These are phyloP conservation scores for Byssoonygena ceratinophila DNA, from an alignment of 2,329 filamentous ascomycete species.

Conservation along the genomic window DNA sequence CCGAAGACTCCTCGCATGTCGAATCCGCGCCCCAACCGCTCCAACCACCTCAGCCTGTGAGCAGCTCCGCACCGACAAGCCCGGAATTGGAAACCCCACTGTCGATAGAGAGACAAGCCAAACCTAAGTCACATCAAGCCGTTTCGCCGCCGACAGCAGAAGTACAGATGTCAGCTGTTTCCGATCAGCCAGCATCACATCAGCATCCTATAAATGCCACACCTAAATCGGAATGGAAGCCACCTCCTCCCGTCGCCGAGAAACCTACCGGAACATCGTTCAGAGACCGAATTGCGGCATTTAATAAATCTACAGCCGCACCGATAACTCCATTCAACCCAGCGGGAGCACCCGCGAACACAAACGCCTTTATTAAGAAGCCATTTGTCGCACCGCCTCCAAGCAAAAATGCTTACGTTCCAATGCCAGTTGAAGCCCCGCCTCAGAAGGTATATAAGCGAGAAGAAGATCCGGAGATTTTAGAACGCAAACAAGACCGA, in stretches of 20 bases:
- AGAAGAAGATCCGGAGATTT: conserved; percentile 63
- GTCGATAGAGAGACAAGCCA: neutral
- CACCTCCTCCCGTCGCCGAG: conserved; percentile 55
- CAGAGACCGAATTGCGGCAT: conserved; percentile 90
- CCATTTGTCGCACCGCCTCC: conserved; percentile 92
- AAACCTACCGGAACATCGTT: conserved; percentile 72
- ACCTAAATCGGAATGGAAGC: conserved; percentile 41
- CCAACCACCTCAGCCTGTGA: conserved; percentile 4
- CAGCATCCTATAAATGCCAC: conserved; percentile 25
- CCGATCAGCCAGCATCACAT: conserved; percentile 23
- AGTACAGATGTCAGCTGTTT: neutral
- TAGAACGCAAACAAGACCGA: conserved; percentile 28
- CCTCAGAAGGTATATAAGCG: conserved; percentile 68
- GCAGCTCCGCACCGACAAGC: conserved; percentile 24
- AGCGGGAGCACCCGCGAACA: conserved; percentile 46
- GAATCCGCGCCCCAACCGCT: conserved; percentile 21
- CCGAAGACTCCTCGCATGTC: conserved; percentile 32
- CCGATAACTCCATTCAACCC: conserved; percentile 88
- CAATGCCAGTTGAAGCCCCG: conserved; percentile 58
- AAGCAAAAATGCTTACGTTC: conserved; percentile 81
- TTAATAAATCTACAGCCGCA: conserved; percentile 79
- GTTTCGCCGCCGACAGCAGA: conserved; percentile 20
- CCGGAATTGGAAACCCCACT: conserved; percentile 15
- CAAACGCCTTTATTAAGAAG: conserved; percentile 77
- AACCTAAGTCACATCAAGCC: conserved; percentile 12